phyloP scores from a whole-genome alignment of 768 basidiomycete species.

The Podaxis sp. region DNA sequence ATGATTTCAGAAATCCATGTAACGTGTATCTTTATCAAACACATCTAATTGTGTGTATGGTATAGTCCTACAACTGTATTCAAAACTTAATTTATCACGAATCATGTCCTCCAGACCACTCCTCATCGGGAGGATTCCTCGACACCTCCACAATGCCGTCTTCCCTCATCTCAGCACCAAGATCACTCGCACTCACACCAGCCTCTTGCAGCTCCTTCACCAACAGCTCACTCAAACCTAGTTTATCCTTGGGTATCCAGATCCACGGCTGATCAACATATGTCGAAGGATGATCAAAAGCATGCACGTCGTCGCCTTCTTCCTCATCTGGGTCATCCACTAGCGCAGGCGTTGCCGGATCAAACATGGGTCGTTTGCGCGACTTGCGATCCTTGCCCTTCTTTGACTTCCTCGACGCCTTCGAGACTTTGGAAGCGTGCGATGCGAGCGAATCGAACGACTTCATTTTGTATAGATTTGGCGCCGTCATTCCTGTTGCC shows the following conservation, averaged over 20 bases:
- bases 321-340: slow-evolving; percentile 27
- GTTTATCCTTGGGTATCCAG: slow-evolving; percentile 39
- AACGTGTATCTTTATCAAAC: neutral
- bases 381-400: slow-evolving; percentile 12
- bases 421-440: slow-evolving; percentile 9
- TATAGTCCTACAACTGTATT: neutral
- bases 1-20: neutral
- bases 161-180: slow-evolving; percentile 39
- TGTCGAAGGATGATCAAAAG: slow-evolving; percentile 45
- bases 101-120: slow-evolving; percentile 37
- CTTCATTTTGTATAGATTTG: slow-evolving; percentile 7
- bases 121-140: slow-evolving; percentile 40
- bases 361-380: slow-evolving; percentile 17
- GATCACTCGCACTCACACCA: slow-evolving; percentile 40
- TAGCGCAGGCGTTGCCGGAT: slow-evolving; percentile 26
- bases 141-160: slow-evolving; percentile 41
- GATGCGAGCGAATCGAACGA: slow-evolving; percentile 1
- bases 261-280: slow-evolving; percentile 43
- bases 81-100: slow-evolving; percentile 14
- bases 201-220: slow-evolving; percentile 30
- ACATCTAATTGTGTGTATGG: neutral
- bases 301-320: slow-evolving; percentile 33
- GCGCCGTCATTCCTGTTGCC: slow-evolving; percentile 12
- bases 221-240: slow-evolving; percentile 37
- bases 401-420: slow-evolving; percentile 15